Base-by-base conservation (phyloP, 148 eudicot species). In the Beta vulgaris region DNA sequence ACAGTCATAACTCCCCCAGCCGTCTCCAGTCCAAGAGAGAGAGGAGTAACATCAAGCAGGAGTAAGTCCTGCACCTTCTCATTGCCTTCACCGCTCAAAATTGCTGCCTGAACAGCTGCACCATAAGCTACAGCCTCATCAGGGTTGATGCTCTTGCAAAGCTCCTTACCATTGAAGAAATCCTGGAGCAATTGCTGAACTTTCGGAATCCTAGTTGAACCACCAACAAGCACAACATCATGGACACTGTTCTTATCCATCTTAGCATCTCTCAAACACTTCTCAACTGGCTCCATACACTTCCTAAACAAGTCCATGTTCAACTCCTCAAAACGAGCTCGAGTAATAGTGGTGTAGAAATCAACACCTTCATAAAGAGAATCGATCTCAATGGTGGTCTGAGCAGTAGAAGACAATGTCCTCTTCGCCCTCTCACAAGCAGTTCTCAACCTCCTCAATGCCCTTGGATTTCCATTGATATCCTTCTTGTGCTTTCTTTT, bases 211-310 rank as follows among this genome's bases (percentile, higher is more conserved):
- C 89, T 72, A 48, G 89, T 86, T 0, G 89, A 86, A 1, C 89
- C 89, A 49, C 89, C 89, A 37, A 86, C 89, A 55, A 86, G 87
- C 31, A 86, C 89, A 28, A 86, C 89, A 79, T 86, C 89, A 75
- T 86, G 76, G 15, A 86, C 84, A 39, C 26, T 64, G 53, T 57
- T 79, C 78, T 86, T 86, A 26, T 86, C 88, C 80, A 85, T 82
- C 79, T 85, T 85, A 1, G 88, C 88, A 76, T 85, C 88, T 78
- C 88, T 82, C 67, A 86, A 73, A 51, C 90, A 87, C 72, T 85
- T 87, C 83, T 81, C 88, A 3, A 85, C 88, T 2, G 88, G 90
- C 80, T 87, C 86, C 90, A 87, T 85, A 83, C 89, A 86, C 84
- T 86, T 86, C 73, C 89, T 86, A 75, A 86, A 86, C 69, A 86